These are phyloP conservation scores for Alternaria arbusti DNA, from an alignment of 2,329 filamentous ascomycete genomes.

Conservation along the genomic window DNA sequence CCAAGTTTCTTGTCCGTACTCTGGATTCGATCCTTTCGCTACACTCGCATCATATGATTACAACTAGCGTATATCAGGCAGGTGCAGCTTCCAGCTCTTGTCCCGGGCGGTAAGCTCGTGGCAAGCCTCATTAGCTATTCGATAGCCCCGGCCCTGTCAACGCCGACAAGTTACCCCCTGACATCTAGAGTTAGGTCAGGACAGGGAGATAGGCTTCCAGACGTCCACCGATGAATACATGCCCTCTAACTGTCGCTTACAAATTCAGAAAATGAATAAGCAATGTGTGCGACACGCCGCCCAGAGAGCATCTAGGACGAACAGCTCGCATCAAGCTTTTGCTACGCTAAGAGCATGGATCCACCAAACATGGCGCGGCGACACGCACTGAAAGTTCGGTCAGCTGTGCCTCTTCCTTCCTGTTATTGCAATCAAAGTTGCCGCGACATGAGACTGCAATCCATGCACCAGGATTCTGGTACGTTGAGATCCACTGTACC, in stretches of 20 bases:
- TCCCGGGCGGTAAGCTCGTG: background rate
- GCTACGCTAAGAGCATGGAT: background rate
- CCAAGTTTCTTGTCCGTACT: background rate
- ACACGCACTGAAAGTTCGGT: background rate
- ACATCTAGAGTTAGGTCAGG: background rate
- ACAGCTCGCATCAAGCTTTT: background rate
- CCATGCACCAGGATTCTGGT: background rate
- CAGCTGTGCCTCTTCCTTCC: background rate
- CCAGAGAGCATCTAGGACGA: background rate
- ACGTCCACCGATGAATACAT: background rate
- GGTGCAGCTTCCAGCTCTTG: background rate
- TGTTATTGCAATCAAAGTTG: background rate
- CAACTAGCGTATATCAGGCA: background rate
- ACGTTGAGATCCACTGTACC: background rate
- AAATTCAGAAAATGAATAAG: background rate
- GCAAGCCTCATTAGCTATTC: background rate
- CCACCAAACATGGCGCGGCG: background rate
- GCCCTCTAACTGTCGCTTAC: too few species aligned
- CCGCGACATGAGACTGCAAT: background rate
- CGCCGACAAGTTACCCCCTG: background rate
- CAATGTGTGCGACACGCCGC: background rate
- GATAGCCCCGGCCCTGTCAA: background rate
- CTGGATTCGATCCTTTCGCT: background rate
- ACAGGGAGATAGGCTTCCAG: background rate
- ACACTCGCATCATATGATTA: background rate